Evolutionary conservation across 2,329 filamentous ascomycete genomes (phyloP).

Genomic region (Talaromyces islandicus): DNA sequence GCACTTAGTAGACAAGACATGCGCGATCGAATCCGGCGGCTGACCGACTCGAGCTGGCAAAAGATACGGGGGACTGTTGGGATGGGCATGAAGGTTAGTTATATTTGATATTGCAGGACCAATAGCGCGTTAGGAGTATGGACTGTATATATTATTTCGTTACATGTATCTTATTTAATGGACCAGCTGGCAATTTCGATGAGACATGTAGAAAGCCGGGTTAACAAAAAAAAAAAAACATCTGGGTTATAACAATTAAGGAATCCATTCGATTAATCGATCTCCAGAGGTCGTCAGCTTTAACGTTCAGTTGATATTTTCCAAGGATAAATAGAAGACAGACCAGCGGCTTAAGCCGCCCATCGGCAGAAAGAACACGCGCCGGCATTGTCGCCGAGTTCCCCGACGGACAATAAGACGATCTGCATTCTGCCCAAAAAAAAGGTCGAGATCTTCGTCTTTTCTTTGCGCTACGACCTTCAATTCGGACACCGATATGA

Average conservation of each 20-base stretch:
- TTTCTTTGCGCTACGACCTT: neutral
- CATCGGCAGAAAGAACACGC: neutral
- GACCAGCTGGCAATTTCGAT: neutral
- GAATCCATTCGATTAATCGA: too few relatives aligned
- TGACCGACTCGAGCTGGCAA: slow-evolving; percentile 66
- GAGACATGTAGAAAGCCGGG: too few relatives aligned
- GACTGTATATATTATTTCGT: neutral
- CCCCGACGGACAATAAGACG: neutral
- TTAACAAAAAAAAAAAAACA: too few relatives aligned
- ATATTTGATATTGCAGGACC: slow-evolving; percentile 56
- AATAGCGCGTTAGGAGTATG: neutral
- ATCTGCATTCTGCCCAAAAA: neutral
- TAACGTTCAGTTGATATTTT: too few relatives aligned
- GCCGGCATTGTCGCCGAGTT: neutral
- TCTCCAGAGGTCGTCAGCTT: too few relatives aligned
- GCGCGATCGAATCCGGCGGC: slow-evolving; percentile 64
- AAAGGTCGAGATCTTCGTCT: neutral
- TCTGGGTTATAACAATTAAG: too few relatives aligned
- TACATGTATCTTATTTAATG: neutral
- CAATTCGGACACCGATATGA: neutral
- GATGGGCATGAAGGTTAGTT: slow-evolving; percentile 97
- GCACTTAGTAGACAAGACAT: slow-evolving; percentile 70
- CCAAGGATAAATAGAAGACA: too few relatives aligned
- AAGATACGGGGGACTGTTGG: slow-evolving; percentile 80
- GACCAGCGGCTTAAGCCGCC: neutral